A percentile compares a stretch with the other conserved stretches of the same genome.
phyloP scores from a whole-genome alignment of 1,139 yeast genomes.

The Sugiyamaella paludigena region DNA sequence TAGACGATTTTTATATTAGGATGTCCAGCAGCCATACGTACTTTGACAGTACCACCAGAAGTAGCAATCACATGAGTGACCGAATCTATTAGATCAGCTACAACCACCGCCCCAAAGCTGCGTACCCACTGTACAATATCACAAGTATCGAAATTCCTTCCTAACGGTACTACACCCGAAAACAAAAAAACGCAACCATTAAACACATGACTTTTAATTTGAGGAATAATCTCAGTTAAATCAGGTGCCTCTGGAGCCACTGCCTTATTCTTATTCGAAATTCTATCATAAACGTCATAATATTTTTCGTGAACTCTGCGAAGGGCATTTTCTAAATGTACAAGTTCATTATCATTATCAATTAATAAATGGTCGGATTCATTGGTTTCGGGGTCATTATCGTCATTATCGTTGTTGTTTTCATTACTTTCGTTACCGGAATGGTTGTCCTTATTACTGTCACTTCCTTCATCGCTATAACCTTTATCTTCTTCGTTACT shows the following conservation, averaged over 20 bases:
- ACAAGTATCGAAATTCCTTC: constrained; percentile 58
- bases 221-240: constrained; percentile 57
- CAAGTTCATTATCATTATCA: constrained; percentile 80
- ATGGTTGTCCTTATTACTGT: neutral
- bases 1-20: constrained; percentile 67
- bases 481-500: neutral
- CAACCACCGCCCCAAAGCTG: constrained; percentile 87
- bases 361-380: constrained; percentile 48
- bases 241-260: constrained; percentile 29
- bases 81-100: constrained; percentile 63
- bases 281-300: constrained; percentile 47
- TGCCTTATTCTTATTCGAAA: constrained; percentile 1
- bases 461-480: constrained; percentile 5
- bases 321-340: constrained; percentile 61
- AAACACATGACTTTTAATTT: constrained; percentile 65
- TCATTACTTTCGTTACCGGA: neutral
- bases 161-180: constrained; percentile 83
- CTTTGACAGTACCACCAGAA: constrained; percentile 74
- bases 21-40: constrained; percentile 53
- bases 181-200: constrained; percentile 69
- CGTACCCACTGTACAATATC: constrained; percentile 91
- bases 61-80: constrained; percentile 90
- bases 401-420: constrained; percentile 1
- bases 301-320: constrained; percentile 62
- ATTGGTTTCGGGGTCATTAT: constrained; percentile 9